A percentile compares a stretch with the other conserved stretches of the same genome.
phyloP scores from a whole-genome alignment of 1,284 basidiomycete genomes.

The Trametes sp. region DNA sequence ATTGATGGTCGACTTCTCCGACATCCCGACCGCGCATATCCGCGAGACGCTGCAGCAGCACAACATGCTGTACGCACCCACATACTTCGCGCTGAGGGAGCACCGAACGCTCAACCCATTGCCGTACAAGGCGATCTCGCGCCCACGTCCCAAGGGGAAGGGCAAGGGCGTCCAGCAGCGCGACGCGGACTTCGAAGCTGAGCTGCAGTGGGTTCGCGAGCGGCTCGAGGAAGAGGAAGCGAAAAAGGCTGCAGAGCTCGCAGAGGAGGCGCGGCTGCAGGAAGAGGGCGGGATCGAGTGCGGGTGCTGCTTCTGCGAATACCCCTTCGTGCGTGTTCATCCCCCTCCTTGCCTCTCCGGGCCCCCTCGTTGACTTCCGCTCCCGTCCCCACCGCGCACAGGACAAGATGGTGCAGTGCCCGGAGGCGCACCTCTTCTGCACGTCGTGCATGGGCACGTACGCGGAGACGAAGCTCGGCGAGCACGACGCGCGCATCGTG shows the following conservation, averaged over 20 bases:
- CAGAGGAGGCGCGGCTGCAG: constrained; percentile 40
- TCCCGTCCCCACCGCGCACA: constrained; percentile 40
- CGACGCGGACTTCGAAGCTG: constrained; percentile 48
- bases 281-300: constrained; percentile 73
- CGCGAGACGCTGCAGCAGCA: constrained; percentile 47
- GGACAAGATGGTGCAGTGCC: constrained; percentile 86
- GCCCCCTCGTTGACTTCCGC: background rate
- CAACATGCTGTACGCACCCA: constrained; percentile 64
- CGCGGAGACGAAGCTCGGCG: constrained; percentile 46
- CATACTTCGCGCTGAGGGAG: constrained; percentile 55
- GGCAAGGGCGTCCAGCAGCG: constrained; percentile 36
- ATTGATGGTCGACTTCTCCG: constrained; percentile 63
- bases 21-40: constrained; percentile 60
- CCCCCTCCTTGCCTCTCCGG: background rate
- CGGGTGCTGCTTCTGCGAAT: constrained; percentile 81
- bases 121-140: constrained; percentile 50
- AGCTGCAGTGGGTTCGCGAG: constrained; percentile 52
- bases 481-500: constrained; percentile 56
- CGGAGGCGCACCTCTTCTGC: constrained; percentile 71
- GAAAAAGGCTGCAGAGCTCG: constrained; percentile 44
- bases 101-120: constrained; percentile 41
- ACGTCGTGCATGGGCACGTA: constrained; percentile 50
- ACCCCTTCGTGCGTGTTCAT: constrained; percentile 67
- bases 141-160: constrained; percentile 49
- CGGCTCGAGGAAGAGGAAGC: constrained; percentile 44